phyloP scores from a whole-genome alignment of 169 alveolate genomes.

The Sarcocystis neurona region DNA sequence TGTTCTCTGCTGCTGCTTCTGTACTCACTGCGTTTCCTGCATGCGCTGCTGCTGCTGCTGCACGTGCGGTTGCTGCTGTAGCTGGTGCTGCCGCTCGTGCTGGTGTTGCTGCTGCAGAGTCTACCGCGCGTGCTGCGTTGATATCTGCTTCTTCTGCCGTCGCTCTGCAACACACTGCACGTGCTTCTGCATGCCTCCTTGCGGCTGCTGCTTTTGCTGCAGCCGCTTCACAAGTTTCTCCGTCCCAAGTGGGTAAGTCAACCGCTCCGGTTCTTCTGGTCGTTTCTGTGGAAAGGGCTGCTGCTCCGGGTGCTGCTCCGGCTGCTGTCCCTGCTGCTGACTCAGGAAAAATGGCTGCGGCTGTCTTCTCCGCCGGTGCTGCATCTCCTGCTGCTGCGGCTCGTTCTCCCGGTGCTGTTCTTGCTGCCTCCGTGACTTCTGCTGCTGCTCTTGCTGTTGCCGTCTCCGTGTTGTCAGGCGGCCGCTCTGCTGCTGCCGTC shows the following conservation, averaged over 20 bases:
- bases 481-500: background rate
- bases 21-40: no score
- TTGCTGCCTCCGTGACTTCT: background rate
- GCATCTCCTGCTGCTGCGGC: no score
- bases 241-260: no score
- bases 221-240: no score
- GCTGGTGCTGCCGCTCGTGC: background rate
- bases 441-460: background rate
- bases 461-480: background rate
- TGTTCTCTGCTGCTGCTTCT: background rate
- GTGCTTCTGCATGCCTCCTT: background rate
- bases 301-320: background rate
- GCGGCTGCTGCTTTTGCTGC: background rate
- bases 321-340: background rate
- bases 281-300: background rate
- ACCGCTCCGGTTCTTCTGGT: no score
- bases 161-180: no score
- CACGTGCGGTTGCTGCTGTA: background rate
- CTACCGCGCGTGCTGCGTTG: no score
- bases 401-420: no score
- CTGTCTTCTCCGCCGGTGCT: no score
- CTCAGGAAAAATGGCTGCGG: background rate
- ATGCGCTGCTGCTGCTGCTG: conserved; percentile 4
- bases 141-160: no score
- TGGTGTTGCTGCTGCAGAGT: background rate